Evolutionary conservation across 139 green algal species (phyloP), one percentile per base, ranked within the genome.

Genomic region (Pseudopediastrum boryanum): DNA sequence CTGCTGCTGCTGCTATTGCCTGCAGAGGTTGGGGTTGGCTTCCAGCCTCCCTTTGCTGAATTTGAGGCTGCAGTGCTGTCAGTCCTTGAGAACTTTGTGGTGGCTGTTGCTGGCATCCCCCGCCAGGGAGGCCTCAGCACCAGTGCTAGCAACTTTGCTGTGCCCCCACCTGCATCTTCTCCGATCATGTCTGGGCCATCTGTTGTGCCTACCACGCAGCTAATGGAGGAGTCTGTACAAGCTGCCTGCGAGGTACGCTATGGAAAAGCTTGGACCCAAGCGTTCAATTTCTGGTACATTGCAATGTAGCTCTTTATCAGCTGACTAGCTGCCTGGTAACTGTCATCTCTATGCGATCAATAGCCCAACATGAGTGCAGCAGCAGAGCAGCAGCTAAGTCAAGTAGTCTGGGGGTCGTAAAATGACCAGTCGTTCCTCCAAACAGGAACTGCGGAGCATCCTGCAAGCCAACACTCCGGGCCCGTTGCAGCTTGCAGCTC

Each of bases 41-140:
- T 89, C 82, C 64, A 77, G 31, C 90, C 90, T 9, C 83, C 75
- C 0, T 93, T 94, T 50, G 48, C 78, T 3, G 83, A 92, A 54
- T 83, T 87, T 13, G 85, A 91, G 75, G 85, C 90, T 35, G 70
- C 85, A 2, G 84, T 87, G 41, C 77, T 81, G 8, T 43, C 51
- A 4, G 76, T 85, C n/a, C 68, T 92, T 48, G 85, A 92, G 54
- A 77, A 76, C 33, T 76, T 81, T 54, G 84, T 90, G 23, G 7
- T 79, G 21, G 69, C 86, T 29, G 85, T 88, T 9, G 33, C 68
- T 2, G 89, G 87, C 16, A 79, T 93, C 42, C 89, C 89, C 2
- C 38, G 82, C 77, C 68, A 75, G 63, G 0, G 75, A 64, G n/a
- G 50, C 59, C 56, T 63, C 46, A 52, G 58, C 75, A 59, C 43